Evolutionary conservation across 1,284 basidiomycete genomes (phyloP).

Genomic region (Schizopora paradoxa): DNA sequence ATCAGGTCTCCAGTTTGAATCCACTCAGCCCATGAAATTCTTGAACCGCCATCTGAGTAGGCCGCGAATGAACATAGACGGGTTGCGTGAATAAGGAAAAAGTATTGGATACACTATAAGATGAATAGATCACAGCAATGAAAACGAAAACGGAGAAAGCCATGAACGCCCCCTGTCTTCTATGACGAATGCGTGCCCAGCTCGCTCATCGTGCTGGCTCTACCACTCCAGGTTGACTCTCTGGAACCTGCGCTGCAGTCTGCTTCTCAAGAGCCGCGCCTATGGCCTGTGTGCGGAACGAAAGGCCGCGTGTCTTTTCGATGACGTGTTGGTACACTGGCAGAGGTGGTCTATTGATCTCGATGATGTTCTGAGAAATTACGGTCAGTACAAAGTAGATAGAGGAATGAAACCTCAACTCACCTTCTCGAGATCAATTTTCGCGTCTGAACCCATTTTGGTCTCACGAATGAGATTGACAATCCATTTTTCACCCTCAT

Average conservation of each 20-base stretch:
- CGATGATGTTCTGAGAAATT: constrained; percentile 78
- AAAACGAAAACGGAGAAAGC: background rate
- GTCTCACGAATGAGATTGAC: constrained; percentile 98
- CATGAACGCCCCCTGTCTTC: background rate
- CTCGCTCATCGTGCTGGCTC: constrained; percentile 20
- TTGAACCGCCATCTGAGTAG: too few relatives aligned
- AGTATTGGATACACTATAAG: background rate
- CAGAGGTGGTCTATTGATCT: constrained; percentile 86
- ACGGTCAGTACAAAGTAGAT: constrained; percentile 10
- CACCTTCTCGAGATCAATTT: constrained; percentile 94
- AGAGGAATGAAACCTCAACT: constrained; percentile 16
- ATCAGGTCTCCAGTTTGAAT: too few relatives aligned
- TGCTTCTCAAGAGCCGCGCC: constrained; percentile 76
- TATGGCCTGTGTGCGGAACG: constrained; percentile 87
- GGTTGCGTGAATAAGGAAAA: background rate
- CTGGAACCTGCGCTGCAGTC: constrained; percentile 27
- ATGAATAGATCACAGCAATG: background rate
- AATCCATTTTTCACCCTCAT: constrained; percentile 99
- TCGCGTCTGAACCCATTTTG: constrained; percentile 90
- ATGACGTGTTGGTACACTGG: constrained; percentile 95
- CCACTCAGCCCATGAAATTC: too few relatives aligned
- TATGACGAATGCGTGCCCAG: background rate
- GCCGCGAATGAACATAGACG: background rate
- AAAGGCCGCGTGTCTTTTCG: constrained; percentile 91
- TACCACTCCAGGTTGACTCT: constrained; percentile 23